Conservation (phyloP, 2,329 filamentous ascomycete species). For the Periconia macrospinosa region DNA sequence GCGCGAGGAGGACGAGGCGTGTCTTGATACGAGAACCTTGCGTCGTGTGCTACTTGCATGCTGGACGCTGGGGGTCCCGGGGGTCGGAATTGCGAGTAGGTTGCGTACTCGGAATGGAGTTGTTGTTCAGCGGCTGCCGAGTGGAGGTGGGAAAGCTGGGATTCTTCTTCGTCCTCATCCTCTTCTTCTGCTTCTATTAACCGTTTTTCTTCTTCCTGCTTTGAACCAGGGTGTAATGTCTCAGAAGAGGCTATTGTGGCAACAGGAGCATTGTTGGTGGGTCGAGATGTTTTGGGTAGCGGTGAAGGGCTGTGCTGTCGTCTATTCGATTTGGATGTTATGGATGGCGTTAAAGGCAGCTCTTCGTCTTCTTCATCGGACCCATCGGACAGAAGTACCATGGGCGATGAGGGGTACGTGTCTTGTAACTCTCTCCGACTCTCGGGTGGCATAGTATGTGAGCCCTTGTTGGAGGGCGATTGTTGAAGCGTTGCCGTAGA, state of each 20-base stretch:
- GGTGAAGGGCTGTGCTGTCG: background rate
- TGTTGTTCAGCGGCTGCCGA: conserved; percentile 39
- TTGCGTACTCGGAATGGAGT: conserved; percentile 32
- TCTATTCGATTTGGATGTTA: background rate
- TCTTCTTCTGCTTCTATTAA: background rate
- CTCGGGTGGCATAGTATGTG: conserved; percentile 15
- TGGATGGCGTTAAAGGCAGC: background rate
- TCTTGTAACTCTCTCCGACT: conserved; percentile 6
- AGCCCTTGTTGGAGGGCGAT: no score
- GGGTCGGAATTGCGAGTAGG: conserved; percentile 36
- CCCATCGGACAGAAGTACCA: conserved; percentile 24
- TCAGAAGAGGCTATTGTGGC: background rate
- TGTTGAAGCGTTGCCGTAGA: no score
- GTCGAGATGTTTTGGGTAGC: background rate
- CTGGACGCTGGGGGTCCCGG: conserved; percentile 24
- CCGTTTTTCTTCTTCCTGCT: background rate
- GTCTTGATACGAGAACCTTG: conserved; percentile 27
- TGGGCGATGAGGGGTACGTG: conserved; percentile 26
- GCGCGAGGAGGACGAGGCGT: conserved; percentile 15
- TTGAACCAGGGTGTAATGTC: background rate
- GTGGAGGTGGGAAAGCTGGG: conserved; percentile 32
- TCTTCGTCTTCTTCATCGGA: conserved; percentile 8
- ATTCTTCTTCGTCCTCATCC: conserved; percentile 18
- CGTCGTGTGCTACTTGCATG: conserved; percentile 27
- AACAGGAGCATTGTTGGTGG: no score